These are phyloP conservation scores for Blastobotrys persicus DNA, from an alignment of 1,139 yeast species.

Conservation along the genomic window DNA sequence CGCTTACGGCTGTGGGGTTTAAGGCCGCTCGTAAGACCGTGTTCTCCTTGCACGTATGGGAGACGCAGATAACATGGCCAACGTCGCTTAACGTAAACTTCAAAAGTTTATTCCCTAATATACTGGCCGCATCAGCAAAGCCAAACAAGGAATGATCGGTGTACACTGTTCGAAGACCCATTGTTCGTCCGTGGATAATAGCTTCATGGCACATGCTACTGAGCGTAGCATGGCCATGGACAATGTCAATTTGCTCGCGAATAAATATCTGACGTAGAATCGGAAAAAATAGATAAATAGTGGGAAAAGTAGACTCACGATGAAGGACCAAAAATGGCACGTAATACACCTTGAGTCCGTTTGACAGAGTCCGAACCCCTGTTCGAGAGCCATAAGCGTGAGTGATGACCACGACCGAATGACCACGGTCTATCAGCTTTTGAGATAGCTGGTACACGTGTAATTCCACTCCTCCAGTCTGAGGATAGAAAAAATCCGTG, in stretches of 20 bases:
- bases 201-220: conserved; percentile 88
- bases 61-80: conserved; percentile 92
- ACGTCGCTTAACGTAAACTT: conserved; percentile 83
- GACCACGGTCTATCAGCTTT: conserved; percentile 78
- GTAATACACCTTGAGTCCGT: conserved; percentile 90
- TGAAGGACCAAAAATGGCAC: conserved; percentile 78
- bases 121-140: conserved; percentile 80
- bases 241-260: conserved; percentile 80
- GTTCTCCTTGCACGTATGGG: conserved; percentile 95
- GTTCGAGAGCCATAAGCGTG: conserved; percentile 81
- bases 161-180: conserved; percentile 89
- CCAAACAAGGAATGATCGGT: conserved; percentile 97
- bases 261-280: conserved; percentile 78
- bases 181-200: conserved; percentile 81
- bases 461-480: conserved; percentile 96
- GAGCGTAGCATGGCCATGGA: conserved; percentile 94
- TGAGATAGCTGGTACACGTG: conserved; percentile 86
- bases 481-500: conserved; percentile 97
- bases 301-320: conserved; percentile 82
- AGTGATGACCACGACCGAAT: conserved; percentile 85
- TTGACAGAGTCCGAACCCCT: conserved; percentile 79
- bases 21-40: conserved; percentile 84
- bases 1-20: conserved; percentile 76
- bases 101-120: conserved; percentile 80
- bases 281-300: conserved; percentile 87